Evolutionary conservation across 2,329 filamentous ascomycete species (phyloP), one percentile per base, ranked within the genome.

Genomic region (Hymenoscyphus infarciens): DNA sequence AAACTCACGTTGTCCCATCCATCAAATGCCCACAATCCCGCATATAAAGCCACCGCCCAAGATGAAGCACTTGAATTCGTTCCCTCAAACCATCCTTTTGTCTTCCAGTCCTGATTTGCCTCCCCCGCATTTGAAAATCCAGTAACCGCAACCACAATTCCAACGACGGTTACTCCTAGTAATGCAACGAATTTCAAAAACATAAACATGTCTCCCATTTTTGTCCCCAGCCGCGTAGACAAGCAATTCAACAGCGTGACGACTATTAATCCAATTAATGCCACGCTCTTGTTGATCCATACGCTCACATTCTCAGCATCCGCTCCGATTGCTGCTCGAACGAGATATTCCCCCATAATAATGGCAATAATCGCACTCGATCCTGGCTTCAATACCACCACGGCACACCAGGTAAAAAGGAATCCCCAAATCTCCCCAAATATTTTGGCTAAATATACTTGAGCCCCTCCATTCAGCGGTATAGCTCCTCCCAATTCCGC

Each of bases 291-390:
- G 80, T 91, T 92, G 72, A 97, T 84, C 93, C 94, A 98, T 1
- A 87, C 85, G 72, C 86, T 95, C 61, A 92, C 83, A 27, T 87
- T 86, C 71, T 90, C 87, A 2, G 90, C 90, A 63, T 97, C 91
- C n/a, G 92, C 87, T 8, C 93, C 93, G 63, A 96, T 88, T 53
- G 90, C 83, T 15, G 92, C 93, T 56, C 92, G 84, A 60, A 97
- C 91, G n/a, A 97, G 80, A 74, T 99, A 99, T 77, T 99, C 95
- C 53, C 95, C 95, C 81, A 98, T 97, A 72, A 99, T 97, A 69
- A 99, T 97, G 68, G 94, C 85, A 67, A 99, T 92, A 73, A 99
- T 99, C 65, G 95, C 95, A 10, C 92, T 88, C 45, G 91, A 90
- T 2, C 95, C 95, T 0, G 95, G 95, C 78, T 97, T 98, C 65